Evolutionary conservation across 1,284 basidiomycete species (phyloP), one percentile per base, ranked within the genome.

Genomic region (Phaffia rhodozyma): DNA sequence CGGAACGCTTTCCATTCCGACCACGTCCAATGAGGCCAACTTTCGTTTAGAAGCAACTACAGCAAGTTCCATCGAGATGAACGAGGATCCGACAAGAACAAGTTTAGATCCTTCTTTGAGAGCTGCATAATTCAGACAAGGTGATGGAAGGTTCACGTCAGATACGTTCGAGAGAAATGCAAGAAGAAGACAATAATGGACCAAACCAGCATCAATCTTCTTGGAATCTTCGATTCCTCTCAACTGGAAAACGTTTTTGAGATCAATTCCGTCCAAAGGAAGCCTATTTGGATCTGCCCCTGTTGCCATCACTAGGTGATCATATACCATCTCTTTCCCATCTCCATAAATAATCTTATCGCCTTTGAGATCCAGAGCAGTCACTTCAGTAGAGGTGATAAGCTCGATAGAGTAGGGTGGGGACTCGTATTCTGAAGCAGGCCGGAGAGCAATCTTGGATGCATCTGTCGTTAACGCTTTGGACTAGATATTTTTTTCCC

Each of bases 11-110:
- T 90, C 89, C 84, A 86, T 86, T 0, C 91, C 91, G 61, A 97
- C 16, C 1, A 55, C 50, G 30, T 34, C 73, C 1, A 76, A 68
- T 57, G 71, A 73, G 43, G 83, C 84, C 21, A 87, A 82, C 75
- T 86, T 87, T 63, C 86, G 85, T 71, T 86, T 86, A 5, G 83
- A 73, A 0, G 90, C 77, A 0, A 89, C 87, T 20, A 80, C 82
- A 5, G 90, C 89, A 13, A 91, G 79, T 74, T 97, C 92, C 87
- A 97, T 90, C 61, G 88, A 86, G 71, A 97, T 97, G 77, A 96
- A 97, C 23, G 87, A 89, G 43, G 86, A 87, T 1, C 92, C 92
- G 67, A 96, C 87, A 43, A 96, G 82, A 43, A 92, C 89, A 56
- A 89, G 75, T 61, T 84, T 81, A 71, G 89, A 86, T 32, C 87